Evolutionary conservation across 139 green algal genomes (phyloP).

Genomic region (Auxenochlorella protothecoides): DNA sequence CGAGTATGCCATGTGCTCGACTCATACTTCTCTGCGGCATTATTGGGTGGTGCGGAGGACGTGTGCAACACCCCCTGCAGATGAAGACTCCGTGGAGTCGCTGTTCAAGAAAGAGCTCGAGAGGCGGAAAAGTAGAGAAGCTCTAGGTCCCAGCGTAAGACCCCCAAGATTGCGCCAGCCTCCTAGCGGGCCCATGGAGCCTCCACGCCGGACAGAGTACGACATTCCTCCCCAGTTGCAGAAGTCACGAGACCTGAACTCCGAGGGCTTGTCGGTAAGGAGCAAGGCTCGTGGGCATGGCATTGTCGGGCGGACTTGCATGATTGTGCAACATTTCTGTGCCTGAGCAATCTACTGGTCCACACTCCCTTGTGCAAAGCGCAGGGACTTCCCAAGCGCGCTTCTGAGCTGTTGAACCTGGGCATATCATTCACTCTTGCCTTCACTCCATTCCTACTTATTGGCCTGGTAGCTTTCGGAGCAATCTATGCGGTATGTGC

Average conservation of each 20-base stretch:
- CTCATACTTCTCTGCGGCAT: no score
- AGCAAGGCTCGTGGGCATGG: not conserved
- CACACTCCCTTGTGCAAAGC: no score
- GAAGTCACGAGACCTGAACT: constrained; percentile 35
- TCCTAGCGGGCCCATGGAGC: no score
- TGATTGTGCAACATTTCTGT: no score
- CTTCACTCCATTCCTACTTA: constrained; percentile 64
- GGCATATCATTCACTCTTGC: constrained; percentile 57
- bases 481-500: not conserved
- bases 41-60: no score
- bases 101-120: constrained; percentile 57
- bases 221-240: constrained; percentile 24
- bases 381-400: constrained; percentile 56
- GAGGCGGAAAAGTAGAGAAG: constrained; percentile 11
- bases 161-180: no score
- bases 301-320: not conserved
- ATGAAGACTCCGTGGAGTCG: constrained; percentile 27
- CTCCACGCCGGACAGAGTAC: not conserved
- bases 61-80: no score
- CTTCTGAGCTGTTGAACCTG: constrained; percentile 49
- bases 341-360: no score
- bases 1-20: no score
- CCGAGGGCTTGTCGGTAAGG: constrained; percentile 57
- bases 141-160: no score
- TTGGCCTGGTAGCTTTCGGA: constrained; percentile 27